Evolutionary conservation across 306 rosid genomes (phyloP).

Genomic region (Casuarina cunninghamiana): DNA sequence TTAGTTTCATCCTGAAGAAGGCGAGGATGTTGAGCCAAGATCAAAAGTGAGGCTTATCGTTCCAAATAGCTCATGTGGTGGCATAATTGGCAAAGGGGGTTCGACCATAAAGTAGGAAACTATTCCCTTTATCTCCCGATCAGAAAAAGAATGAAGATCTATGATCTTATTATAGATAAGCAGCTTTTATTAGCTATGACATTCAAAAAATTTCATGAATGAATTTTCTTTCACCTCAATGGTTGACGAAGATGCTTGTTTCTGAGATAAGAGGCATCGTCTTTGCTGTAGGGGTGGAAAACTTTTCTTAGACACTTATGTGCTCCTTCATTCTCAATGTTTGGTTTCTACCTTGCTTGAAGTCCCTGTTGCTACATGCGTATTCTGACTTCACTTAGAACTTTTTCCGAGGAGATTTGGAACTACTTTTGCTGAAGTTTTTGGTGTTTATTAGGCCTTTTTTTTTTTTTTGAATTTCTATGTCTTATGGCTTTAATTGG

Average conservation of each 20-base stretch:
- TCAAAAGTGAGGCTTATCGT: conserved; percentile 88
- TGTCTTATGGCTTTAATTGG: background rate
- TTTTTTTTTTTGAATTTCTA: background rate
- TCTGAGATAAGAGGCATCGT: background rate
- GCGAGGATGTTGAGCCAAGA: conserved; percentile 76
- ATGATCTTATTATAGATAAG: conserved; percentile 14
- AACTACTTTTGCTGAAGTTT: background rate
- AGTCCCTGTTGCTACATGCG: background rate
- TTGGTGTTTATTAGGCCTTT: background rate
- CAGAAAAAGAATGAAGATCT: background rate
- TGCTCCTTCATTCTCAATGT: background rate
- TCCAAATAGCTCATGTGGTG: conserved; percentile 98
- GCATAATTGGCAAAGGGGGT: conserved; percentile 98
- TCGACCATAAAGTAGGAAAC: conserved; percentile 83
- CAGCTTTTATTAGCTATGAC: background rate
- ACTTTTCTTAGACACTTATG: background rate
- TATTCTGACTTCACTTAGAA: background rate
- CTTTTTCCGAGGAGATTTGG: background rate
- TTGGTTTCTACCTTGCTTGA: background rate
- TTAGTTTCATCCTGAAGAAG: conserved; percentile 87
- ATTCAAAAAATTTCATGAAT: background rate
- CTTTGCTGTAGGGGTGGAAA: background rate
- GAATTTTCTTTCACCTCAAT: background rate
- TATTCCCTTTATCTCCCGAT: conserved; percentile 19
- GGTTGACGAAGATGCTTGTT: no score